A percentile compares a stretch with the other conserved stretches of the same genome.
Evolutionary conservation across 495 filamentous ascomycete species (phyloP).

Genomic region (Cairneyella variabilis): DNA sequence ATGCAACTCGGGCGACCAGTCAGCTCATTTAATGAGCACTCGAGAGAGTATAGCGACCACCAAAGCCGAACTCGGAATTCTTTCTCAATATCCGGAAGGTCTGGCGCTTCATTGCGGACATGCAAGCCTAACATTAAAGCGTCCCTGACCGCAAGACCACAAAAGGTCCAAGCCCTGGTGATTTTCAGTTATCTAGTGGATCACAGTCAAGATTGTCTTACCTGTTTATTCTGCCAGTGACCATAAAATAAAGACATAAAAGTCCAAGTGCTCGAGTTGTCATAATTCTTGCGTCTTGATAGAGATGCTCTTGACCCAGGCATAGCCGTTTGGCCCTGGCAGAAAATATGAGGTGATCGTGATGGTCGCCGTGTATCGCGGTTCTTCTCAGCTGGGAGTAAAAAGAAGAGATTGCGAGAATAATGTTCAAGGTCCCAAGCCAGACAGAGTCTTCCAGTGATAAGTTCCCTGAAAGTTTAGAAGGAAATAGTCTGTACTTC

Average conservation of each 20-base stretch:
- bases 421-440: conserved; percentile 58
- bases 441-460: conserved; percentile 35
- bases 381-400: conserved; percentile 41
- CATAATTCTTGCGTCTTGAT: conserved; percentile 51
- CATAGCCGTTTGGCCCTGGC: conserved; percentile 48
- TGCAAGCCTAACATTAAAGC: conserved; percentile 59
- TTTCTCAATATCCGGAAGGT: conserved; percentile 46
- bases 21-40: conserved; percentile 53
- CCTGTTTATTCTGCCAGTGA: conserved; percentile 57
- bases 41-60: conserved; percentile 57
- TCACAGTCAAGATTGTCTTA: conserved; percentile 28
- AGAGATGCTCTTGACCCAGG: conserved; percentile 47
- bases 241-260: conserved; percentile 55
- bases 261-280: conserved; percentile 57
- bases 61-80: conserved; percentile 57
- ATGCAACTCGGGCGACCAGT: conserved; percentile 59
- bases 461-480: conserved; percentile 24
- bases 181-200: conserved; percentile 7
- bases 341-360: conserved; percentile 52
- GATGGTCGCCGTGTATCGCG: conserved; percentile 36
- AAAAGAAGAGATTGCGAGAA: conserved; percentile 57
- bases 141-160: conserved; percentile 52
- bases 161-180: conserved; percentile 56
- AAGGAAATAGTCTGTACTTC: conserved; percentile 36
- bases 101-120: conserved; percentile 47